These are phyloP conservation scores for Sherardia arvensis DNA, from an alignment of 257 asterid species.

Conservation along the genomic window DNA sequence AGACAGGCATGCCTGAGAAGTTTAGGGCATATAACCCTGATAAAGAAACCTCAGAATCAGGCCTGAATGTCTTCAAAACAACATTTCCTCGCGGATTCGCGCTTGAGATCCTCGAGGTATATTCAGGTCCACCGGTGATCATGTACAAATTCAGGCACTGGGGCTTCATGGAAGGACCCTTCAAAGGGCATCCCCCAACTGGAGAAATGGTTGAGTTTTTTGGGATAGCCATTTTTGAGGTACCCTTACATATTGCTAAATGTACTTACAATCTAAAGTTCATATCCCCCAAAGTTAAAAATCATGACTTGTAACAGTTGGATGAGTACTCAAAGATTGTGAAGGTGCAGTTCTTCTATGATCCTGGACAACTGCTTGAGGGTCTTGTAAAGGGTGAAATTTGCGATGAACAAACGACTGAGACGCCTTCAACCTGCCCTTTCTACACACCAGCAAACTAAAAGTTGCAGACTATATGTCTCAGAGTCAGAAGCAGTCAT, in stretches of 20 bases:
- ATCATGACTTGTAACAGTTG: conserved; percentile 23
- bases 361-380: conserved; percentile 51
- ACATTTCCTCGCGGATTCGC: conserved; percentile 66
- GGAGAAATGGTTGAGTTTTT: conserved; percentile 51
- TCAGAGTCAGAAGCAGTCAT: too few species aligned
- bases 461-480: too few species aligned
- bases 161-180: conserved; percentile 70
- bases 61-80: conserved; percentile 42
- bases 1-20: conserved; percentile 50
- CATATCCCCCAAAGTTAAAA: background rate
- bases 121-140: conserved; percentile 64
- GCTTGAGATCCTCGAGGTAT: conserved; percentile 52
- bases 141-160: conserved; percentile 69
- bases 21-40: conserved; percentile 48
- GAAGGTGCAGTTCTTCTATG: conserved; percentile 44
- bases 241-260: conserved; percentile 9
- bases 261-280: background rate
- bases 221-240: conserved; percentile 47
- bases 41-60: conserved; percentile 43
- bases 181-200: conserved; percentile 43
- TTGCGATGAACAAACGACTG: conserved; percentile 7
- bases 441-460: conserved; percentile 18
- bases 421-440: conserved; percentile 35
- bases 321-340: conserved; percentile 44
- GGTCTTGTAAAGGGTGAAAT: conserved; percentile 40